Base-by-base conservation (phyloP, 306 rosid genomes). In the Dicorynia guianensis region DNA sequence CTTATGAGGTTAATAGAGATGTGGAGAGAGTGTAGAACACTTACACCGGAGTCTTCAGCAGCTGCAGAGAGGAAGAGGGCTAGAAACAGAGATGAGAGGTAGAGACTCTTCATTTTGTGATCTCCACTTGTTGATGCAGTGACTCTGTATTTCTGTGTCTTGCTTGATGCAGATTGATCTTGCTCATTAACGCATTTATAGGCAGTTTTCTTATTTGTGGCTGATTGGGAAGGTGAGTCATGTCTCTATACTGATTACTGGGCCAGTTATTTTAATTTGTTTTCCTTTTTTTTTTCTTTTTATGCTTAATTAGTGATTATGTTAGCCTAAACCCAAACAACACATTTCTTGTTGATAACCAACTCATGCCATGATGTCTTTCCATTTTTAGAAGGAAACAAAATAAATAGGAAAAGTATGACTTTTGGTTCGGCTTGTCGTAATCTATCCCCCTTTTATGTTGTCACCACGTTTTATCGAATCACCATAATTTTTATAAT, bases 1-100 rank as follows among this genome's bases (percentile, higher is more conserved):
- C 35, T 25, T 18, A 13, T 47, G 17, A 74, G 40, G 20, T 6
- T 5, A 5, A 3, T 5, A 11, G 11, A 15, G 42, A 9, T 46
- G 25, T 18, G 19, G 7, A 17, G 30, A 20, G n/a, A 19, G 19
- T 36, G 39, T 47, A 18, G 34, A 58, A 19, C 14, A 44, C 84
- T 75, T 80, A 75, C 84, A 62, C 44, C 14, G 69, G 80, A 75
- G 46, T 75, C 69, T 44, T 49, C 67, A 4, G 72, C 71, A 47
- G 35, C 30, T 53, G 80, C 84, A 44, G 38, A 49, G 33, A 80
- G 62, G 67, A 75, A 75, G 74, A 61, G 68, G 54, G 40, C 40
- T 15, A 75, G 30, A 39, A 71, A 34, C 30, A 75, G 57, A 44
- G 63, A 52, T 34, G 33, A 50, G 50, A 75, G 60, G 0, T 1